Evolutionary conservation across 768 basidiomycete genomes (phyloP).

Genomic region (Boletus insuetus): DNA sequence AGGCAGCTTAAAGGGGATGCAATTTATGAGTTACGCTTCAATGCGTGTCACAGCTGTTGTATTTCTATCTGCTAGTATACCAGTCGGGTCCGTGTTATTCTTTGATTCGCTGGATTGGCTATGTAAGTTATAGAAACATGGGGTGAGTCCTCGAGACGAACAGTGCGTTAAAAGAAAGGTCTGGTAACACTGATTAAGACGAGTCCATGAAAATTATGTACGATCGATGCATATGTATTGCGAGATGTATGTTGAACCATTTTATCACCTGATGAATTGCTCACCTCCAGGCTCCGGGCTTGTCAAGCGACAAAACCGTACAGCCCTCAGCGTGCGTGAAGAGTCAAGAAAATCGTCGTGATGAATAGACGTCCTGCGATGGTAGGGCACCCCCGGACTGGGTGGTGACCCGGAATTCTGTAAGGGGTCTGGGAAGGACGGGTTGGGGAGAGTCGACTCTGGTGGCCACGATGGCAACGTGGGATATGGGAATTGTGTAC

Average conservation of each 20-base stretch:
- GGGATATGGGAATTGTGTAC: not conserved
- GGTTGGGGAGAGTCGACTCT: not conserved
- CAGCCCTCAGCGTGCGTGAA: constrained; percentile 1
- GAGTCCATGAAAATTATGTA: not conserved
- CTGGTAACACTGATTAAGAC: not conserved
- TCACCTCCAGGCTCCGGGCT: not conserved
- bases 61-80: not conserved
- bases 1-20: not conserved
- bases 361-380: not conserved
- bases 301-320: constrained; percentile 2
- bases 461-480: constrained; percentile 3
- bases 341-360: not conserved
- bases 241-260: not conserved
- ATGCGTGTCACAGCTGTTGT: not conserved
- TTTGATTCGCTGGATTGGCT: too few relatives aligned
- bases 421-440: not conserved
- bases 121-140: too few relatives aligned
- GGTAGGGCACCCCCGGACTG: not conserved
- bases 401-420: not conserved
- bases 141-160: not conserved
- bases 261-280: not conserved
- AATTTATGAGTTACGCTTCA: not conserved
- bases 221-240: not conserved
- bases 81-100: not conserved
- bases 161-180: not conserved